phyloP scores from a whole-genome alignment of 805 yeast genomes.

The Kuraishia hungarica region DNA sequence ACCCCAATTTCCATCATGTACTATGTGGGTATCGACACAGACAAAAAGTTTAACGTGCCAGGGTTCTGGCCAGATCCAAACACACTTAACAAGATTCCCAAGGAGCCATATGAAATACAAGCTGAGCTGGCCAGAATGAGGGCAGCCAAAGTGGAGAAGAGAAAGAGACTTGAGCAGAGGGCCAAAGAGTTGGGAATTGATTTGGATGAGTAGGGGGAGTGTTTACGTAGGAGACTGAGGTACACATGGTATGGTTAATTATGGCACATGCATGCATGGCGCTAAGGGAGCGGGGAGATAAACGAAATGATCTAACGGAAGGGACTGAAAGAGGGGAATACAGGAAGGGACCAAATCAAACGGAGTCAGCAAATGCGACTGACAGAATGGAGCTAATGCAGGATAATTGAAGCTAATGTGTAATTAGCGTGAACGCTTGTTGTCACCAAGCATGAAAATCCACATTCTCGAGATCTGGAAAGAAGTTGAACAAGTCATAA shows the following conservation, averaged over 20 bases:
- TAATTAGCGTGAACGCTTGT: no score
- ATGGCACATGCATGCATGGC: no score
- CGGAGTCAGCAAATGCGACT: no score
- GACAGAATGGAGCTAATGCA: no score
- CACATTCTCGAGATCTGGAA: no score
- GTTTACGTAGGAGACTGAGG: neutral
- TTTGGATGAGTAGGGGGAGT: conserved; percentile 24
- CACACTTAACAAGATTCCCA: conserved; percentile 83
- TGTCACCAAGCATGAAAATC: no score
- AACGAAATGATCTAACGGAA: no score
- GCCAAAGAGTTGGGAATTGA: conserved; percentile 64
- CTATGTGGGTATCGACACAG: conserved; percentile 86
- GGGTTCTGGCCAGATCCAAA: conserved; percentile 98
- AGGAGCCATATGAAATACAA: conserved; percentile 85
- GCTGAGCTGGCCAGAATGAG: conserved; percentile 87
- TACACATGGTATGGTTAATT: neutral
- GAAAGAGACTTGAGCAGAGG: conserved; percentile 63
- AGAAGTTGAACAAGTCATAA: no score
- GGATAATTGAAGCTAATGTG: no score
- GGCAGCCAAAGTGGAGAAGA: conserved; percentile 64
- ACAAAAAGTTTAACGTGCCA: conserved; percentile 79
- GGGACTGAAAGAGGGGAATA: no score
- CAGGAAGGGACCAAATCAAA: no score
- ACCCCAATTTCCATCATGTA: conserved; percentile 91
- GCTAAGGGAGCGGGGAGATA: no score